Evolutionary conservation across 192 early-diverging fungal genomes (phyloP).

Genomic region (Helicostylum pulchrum): DNA sequence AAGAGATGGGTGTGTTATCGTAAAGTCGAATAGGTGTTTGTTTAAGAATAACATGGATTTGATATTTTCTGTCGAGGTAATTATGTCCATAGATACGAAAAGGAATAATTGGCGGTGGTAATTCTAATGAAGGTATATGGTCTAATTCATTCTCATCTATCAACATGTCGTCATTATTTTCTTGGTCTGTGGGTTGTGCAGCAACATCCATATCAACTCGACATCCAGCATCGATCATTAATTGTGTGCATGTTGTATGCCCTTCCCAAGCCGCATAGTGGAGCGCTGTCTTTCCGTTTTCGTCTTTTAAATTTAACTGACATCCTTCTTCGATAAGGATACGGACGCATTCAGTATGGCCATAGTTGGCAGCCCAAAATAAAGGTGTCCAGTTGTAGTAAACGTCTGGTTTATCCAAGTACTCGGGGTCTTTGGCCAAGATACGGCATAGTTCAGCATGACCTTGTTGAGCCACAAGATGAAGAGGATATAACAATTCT

Average conservation of each 20-base stretch:
- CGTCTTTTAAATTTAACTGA: constrained; percentile 71
- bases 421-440: constrained; percentile 67
- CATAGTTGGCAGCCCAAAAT: constrained; percentile 91
- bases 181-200: background rate
- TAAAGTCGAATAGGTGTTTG: constrained; percentile 54
- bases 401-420: constrained; percentile 76
- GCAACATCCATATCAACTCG: constrained; percentile 6
- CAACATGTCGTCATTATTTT: constrained; percentile 48
- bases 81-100: constrained; percentile 98
- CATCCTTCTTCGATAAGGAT: constrained; percentile 76
- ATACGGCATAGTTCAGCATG: constrained; percentile 65
- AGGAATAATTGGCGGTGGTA: constrained; percentile 97
- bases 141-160: constrained; percentile 77
- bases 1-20: constrained; percentile 62
- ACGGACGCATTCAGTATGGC: constrained; percentile 74
- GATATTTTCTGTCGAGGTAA: constrained; percentile 86
- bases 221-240: constrained; percentile 67
- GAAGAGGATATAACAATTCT: constrained; percentile 85
- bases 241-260: constrained; percentile 71
- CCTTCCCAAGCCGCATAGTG: constrained; percentile 94
- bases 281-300: constrained; percentile 73
- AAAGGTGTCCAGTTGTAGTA: constrained; percentile 94
- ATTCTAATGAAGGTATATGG: constrained; percentile 81
- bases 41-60: constrained; percentile 71
- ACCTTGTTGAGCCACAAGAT: constrained; percentile 87